Conservation (phyloP, 805 yeast genomes). For the Jamesozyma jinghongensis region DNA sequence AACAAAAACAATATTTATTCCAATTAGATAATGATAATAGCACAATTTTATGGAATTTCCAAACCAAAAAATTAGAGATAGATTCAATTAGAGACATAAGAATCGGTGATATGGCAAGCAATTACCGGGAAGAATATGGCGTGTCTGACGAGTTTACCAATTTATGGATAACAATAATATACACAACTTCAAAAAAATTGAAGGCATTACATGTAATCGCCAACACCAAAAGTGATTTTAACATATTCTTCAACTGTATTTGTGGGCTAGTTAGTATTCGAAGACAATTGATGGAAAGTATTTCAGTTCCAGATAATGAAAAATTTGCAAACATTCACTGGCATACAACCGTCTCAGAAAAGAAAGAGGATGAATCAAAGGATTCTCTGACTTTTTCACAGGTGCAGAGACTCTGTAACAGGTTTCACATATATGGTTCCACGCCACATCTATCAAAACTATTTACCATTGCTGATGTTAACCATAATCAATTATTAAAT, state of each 20-base stretch:
- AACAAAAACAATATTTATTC: conserved; percentile 18
- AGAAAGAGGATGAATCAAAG: conserved; percentile 28
- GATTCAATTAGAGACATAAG: conserved; percentile 30
- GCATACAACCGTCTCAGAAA: conserved; percentile 38
- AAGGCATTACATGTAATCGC: conserved; percentile 79
- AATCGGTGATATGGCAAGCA: conserved; percentile 62
- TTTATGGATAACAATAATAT: conserved; percentile 76
- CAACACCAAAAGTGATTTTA: conserved; percentile 39
- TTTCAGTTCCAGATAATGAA: conserved; percentile 50
- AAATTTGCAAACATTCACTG: conserved; percentile 58
- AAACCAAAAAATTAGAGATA: conserved; percentile 21
- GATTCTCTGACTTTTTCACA: conserved; percentile 52
- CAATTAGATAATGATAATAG: conserved; percentile 14
- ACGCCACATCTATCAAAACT: conserved; percentile 37
- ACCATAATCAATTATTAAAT: conserved; percentile 42
- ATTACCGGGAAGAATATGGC: conserved; percentile 78
- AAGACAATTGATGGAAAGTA: conserved; percentile 51
- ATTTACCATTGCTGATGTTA: conserved; percentile 47
- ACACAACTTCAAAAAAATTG: conserved; percentile 52
- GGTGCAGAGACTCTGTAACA: conserved; percentile 52
- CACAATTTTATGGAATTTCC: conserved; percentile 24
- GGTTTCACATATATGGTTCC: conserved; percentile 67
- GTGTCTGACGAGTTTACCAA: conserved; percentile 55
- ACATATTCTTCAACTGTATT: conserved; percentile 47
- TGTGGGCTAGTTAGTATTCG: conserved; percentile 48